Conservation (phyloP, 208 protist genomes). For the Acanthamoeba culbertsoni region DNA sequence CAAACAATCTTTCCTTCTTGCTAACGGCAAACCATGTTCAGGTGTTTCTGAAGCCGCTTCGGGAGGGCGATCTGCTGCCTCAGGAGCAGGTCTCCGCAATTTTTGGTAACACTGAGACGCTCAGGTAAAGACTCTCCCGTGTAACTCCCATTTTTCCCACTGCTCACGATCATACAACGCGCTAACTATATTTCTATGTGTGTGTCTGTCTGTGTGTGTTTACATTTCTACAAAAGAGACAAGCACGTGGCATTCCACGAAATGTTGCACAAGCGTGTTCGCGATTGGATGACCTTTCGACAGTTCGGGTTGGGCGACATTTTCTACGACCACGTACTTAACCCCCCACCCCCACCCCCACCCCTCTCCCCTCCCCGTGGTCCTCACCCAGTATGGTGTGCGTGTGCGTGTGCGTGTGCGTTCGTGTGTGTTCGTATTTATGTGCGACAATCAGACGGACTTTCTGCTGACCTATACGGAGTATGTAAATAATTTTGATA, state of each 20-base stretch:
- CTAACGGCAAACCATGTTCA: neutral
- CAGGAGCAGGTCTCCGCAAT: neutral
- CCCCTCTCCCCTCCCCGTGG: no score
- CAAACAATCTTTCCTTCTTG: neutral
- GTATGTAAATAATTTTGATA: slow-evolving; percentile 16
- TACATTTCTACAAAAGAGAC: neutral
- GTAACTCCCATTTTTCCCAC: neutral
- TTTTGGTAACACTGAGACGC: slow-evolving; percentile 18
- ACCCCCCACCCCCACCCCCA: no score
- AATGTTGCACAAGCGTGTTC: neutral
- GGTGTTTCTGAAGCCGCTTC: neutral
- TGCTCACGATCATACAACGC: neutral
- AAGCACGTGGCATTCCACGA: neutral
- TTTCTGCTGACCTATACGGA: neutral
- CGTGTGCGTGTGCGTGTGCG: no score
- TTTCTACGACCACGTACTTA: neutral
- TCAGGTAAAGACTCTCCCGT: neutral
- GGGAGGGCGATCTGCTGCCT: neutral
- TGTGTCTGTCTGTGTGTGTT: neutral
- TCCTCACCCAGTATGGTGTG: no score
- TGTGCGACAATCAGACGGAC: neutral
- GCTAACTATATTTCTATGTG: neutral
- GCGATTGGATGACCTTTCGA: slow-evolving; percentile 1
- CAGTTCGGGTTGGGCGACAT: slow-evolving; percentile 9
- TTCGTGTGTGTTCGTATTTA: neutral